Evolutionary conservation across 1,139 yeast genomes (phyloP).

Genomic region (Protomyces inouyei): DNA sequence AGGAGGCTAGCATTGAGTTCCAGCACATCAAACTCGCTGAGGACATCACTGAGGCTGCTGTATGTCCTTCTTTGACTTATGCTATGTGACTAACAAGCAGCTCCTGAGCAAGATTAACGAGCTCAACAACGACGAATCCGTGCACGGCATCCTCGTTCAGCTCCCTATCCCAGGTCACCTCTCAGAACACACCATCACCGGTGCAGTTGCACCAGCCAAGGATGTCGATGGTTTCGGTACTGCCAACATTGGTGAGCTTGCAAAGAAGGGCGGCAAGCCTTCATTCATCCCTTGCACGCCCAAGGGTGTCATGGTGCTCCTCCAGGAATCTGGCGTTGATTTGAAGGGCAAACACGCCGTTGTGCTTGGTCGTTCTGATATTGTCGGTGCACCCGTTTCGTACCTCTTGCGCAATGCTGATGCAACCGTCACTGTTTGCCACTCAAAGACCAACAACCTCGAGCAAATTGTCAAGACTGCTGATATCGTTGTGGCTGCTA

Average conservation of each 20-base stretch:
- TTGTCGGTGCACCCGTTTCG: constrained; percentile 92
- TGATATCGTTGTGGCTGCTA: constrained; percentile 87
- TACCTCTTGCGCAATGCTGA: constrained; percentile 70
- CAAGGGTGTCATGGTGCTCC: constrained; percentile 78
- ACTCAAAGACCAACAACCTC: constrained; percentile 66
- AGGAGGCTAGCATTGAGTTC: constrained; percentile 56
- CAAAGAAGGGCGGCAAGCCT: constrained; percentile 84
- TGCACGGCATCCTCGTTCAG: constrained; percentile 88
- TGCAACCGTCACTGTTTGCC: constrained; percentile 83
- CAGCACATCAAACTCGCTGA: constrained; percentile 64
- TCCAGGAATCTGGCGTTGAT: constrained; percentile 57
- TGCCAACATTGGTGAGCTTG: constrained; percentile 81
- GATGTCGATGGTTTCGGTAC: constrained; percentile 98
- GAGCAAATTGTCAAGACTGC: constrained; percentile 61
- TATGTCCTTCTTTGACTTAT: constrained; percentile 8
- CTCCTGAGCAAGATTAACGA: constrained; percentile 55
- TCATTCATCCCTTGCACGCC: constrained; percentile 93
- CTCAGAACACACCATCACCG: constrained; percentile 72
- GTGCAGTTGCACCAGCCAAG: constrained; percentile 68
- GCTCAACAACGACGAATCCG: constrained; percentile 61
- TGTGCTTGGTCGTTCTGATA: constrained; percentile 91
- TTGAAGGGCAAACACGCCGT: constrained; percentile 82
- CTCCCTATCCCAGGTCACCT: constrained; percentile 82
- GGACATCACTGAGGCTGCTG: constrained; percentile 41
- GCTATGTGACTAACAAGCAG: constrained; percentile 37